phyloP scores from a whole-genome alignment of 2,329 filamentous ascomycete genomes.

The Talaromyces marneffei region DNA sequence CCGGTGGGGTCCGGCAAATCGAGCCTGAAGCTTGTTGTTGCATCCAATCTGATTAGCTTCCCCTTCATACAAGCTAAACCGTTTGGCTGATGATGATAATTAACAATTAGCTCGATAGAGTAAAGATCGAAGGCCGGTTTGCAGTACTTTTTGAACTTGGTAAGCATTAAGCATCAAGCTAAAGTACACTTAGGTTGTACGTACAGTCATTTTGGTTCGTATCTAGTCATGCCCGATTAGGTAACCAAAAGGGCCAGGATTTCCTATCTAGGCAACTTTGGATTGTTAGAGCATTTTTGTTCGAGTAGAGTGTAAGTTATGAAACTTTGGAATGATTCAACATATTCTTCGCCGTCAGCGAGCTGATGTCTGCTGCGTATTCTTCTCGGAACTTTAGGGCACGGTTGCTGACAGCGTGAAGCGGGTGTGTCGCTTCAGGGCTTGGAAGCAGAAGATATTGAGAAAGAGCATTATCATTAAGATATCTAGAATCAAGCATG shows the following conservation, averaged over 20 bases:
- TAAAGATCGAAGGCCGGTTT: not conserved
- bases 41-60: not conserved
- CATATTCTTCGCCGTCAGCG: not conserved
- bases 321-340: not conserved
- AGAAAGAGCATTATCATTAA: not conserved
- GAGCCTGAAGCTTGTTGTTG: conserved; percentile 1
- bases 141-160: not conserved
- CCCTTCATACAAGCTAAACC: not conserved
- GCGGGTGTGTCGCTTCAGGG: not conserved
- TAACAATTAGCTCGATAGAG: not conserved
- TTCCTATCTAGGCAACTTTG: not conserved
- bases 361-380: not conserved
- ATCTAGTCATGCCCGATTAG: not conserved
- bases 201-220: not conserved
- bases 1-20: not conserved
- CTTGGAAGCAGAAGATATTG: not conserved
- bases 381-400: not conserved
- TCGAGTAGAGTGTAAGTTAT: not conserved
- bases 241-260: not conserved
- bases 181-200: not conserved
- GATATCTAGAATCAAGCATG: not conserved
- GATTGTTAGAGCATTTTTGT: not conserved
- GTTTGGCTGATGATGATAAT: not conserved
- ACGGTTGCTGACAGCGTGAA: not conserved
- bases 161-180: not conserved